Evolutionary conservation across 768 basidiomycete species (phyloP).

Genomic region (Rhodotorula diobovata): DNA sequence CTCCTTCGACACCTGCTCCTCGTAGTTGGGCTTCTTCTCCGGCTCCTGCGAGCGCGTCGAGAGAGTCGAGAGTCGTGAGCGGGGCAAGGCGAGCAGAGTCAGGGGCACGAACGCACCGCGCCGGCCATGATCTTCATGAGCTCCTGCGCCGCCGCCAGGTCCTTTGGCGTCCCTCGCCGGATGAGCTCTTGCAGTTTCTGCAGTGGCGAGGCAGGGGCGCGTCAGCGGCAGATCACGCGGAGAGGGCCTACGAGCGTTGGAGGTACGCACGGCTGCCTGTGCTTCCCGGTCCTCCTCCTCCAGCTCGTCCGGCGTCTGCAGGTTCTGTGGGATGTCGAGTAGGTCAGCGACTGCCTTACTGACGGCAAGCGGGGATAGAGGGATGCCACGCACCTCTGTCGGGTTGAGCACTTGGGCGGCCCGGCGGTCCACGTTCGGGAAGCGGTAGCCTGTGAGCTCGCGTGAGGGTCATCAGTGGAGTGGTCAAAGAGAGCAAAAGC

Average conservation of each 20-base stretch:
- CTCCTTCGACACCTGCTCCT: conserved; percentile 78
- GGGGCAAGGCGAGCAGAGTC: not conserved
- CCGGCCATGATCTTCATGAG: conserved; percentile 94
- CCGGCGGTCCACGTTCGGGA: conserved; percentile 50
- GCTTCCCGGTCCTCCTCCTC: conserved; percentile 93
- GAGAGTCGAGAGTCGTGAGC: not conserved
- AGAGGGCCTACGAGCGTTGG: not conserved
- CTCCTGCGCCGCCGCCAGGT: conserved; percentile 91
- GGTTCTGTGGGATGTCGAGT: conserved; percentile 54
- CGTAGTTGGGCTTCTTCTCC: conserved; percentile 89
- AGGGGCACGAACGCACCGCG: conserved; percentile 52
- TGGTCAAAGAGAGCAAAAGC: too few relatives aligned
- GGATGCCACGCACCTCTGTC: conserved; percentile 47
- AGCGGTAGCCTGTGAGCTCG: conserved; percentile 50
- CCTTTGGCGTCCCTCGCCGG: conserved; percentile 87
- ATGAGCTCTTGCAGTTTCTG: conserved; percentile 94
- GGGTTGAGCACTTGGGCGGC: conserved; percentile 48
- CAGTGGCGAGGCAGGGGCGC: too few relatives aligned
- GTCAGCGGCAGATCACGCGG: not conserved
- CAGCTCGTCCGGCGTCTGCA: conserved; percentile 92
- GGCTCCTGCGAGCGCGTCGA: conserved; percentile 57
- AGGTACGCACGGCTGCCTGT: conserved; percentile 61
- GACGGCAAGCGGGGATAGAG: not conserved
- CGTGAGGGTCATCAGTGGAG: too few relatives aligned
- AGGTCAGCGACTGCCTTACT: not conserved